A percentile compares a stretch with the other conserved stretches of the same genome.
Conservation (phyloP, 208 protist genomes). For the Trypanosoma congolense region DNA sequence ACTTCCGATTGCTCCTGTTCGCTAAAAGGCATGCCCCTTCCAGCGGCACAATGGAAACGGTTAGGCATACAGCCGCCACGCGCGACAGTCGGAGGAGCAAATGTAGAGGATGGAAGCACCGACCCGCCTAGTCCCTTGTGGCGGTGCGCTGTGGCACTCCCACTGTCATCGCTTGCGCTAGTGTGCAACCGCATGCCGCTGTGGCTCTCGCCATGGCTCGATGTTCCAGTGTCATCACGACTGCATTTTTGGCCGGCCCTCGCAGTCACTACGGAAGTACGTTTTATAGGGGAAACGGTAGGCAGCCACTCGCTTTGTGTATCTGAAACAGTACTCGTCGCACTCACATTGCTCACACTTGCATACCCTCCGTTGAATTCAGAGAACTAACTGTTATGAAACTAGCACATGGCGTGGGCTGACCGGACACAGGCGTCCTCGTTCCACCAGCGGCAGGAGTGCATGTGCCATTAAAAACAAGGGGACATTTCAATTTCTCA, state of each 20-base stretch:
- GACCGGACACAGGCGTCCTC: not conserved
- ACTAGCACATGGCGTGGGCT: slow-evolving; percentile 6
- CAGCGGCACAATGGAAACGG: not conserved
- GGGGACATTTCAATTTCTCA: no score
- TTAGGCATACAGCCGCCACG: not conserved
- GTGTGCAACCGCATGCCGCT: slow-evolving; percentile 7
- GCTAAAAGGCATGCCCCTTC: not conserved
- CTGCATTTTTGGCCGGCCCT: slow-evolving; percentile 5
- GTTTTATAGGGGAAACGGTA: slow-evolving; percentile 1
- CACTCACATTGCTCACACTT: slow-evolving; percentile 2
- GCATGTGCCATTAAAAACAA: no score
- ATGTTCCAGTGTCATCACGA: slow-evolving; percentile 12
- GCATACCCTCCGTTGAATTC: slow-evolving; percentile 11
- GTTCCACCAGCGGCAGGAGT: not conserved
- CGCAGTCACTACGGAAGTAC: not conserved
- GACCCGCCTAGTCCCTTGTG: not conserved
- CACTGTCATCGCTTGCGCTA: slow-evolving; percentile 13
- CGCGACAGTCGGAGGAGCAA: not conserved
- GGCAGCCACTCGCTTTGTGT: slow-evolving; percentile 6
- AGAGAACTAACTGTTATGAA: slow-evolving; percentile 20
- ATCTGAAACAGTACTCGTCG: slow-evolving; percentile 1
- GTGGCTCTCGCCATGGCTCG: slow-evolving; percentile 24
- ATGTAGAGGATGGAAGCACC: not conserved
- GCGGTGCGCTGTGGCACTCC: slow-evolving; percentile 1
- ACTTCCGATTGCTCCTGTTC: slow-evolving; percentile 5